These are phyloP conservation scores for Penicillium bovifimosum DNA, from an alignment of 495 filamentous ascomycete genomes.

Conservation along the genomic window DNA sequence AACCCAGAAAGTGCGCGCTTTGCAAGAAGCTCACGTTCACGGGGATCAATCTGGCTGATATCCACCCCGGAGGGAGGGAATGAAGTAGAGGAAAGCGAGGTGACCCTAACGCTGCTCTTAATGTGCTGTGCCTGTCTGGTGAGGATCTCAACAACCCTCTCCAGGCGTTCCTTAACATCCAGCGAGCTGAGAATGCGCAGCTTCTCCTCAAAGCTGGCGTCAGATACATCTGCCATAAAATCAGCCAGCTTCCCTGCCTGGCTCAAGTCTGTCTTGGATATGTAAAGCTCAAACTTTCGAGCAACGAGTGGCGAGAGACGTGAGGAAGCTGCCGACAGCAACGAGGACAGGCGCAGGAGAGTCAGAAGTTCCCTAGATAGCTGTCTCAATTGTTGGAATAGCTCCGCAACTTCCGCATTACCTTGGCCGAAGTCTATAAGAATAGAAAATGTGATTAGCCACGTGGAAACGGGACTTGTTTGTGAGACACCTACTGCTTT, in stretches of 20 bases:
- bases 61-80: conserved; percentile 53
- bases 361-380: conserved; percentile 77
- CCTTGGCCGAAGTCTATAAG: conserved; percentile 34
- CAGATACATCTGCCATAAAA: conserved; percentile 89
- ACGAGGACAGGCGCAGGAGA: conserved; percentile 68
- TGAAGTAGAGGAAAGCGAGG: conserved; percentile 57
- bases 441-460: conserved; percentile 4
- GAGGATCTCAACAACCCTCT: conserved; percentile 73
- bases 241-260: conserved; percentile 90
- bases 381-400: conserved; percentile 75
- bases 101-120: conserved; percentile 76
- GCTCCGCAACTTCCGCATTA: conserved; percentile 54
- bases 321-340: conserved; percentile 57
- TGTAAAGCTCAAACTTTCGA: conserved; percentile 77
- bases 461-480: not conserved
- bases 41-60: conserved; percentile 45
- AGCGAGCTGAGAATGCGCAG: conserved; percentile 73
- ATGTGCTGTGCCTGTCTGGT: conserved; percentile 72
- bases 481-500: conserved; percentile 42
- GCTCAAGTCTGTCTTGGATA: conserved; percentile 64
- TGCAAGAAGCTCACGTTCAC: conserved; percentile 49
- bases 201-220: conserved; percentile 82
- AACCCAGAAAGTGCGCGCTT: conserved; percentile 46
- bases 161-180: conserved; percentile 69
- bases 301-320: conserved; percentile 77